These are phyloP conservation scores for Capronia americana DNA, from an alignment of 2,329 filamentous ascomycete species.

Conservation along the genomic window DNA sequence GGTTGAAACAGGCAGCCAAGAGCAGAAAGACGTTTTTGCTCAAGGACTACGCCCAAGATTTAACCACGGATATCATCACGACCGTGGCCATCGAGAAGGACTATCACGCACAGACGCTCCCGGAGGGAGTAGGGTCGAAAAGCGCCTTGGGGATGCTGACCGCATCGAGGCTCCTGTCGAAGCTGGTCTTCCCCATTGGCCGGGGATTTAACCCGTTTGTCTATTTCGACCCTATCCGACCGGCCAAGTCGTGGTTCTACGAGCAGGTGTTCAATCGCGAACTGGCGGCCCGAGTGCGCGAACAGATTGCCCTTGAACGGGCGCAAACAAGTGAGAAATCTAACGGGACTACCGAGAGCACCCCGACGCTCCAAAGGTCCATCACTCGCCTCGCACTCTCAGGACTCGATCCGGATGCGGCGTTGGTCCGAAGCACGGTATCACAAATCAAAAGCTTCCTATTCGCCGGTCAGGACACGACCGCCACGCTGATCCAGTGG, in stretches of 20 bases:
- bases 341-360: background rate
- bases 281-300: conserved; percentile 24
- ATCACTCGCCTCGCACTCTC: conserved; percentile 32
- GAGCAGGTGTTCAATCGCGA: conserved; percentile 31
- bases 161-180: conserved; percentile 22
- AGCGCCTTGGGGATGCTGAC: conserved; percentile 31
- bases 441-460: conserved; percentile 38
- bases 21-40: conserved; percentile 47
- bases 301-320: conserved; percentile 24
- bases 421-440: conserved; percentile 31
- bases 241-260: conserved; percentile 32
- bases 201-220: conserved; percentile 29
- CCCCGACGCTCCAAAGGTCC: conserved; percentile 18
- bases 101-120: conserved; percentile 33
- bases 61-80: conserved; percentile 52
- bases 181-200: conserved; percentile 26
- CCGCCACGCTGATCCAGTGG: conserved; percentile 39
- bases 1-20: conserved; percentile 38
- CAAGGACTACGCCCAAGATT: conserved; percentile 46
- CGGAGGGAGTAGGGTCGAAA: conserved; percentile 31
- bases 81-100: conserved; percentile 46
- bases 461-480: conserved; percentile 39
- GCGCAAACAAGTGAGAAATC: background rate
- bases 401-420: conserved; percentile 26
- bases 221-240: conserved; percentile 28